phyloP scores from a whole-genome alignment of 2,329 filamentous ascomycete species.

The Hymenoscyphus infarciens region DNA sequence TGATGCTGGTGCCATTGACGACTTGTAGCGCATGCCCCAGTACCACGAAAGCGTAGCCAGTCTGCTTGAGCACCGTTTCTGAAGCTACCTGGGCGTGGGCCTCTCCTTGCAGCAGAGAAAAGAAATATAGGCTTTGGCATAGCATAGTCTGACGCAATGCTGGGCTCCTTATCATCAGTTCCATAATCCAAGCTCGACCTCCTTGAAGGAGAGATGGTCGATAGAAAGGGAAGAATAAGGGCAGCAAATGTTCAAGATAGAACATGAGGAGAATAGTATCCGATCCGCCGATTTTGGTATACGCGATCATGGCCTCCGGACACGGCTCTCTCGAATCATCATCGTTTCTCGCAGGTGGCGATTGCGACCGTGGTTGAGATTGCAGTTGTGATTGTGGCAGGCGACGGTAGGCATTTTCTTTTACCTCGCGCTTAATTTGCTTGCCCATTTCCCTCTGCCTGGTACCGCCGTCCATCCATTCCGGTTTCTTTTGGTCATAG shows the following conservation, averaged over 20 bases:
- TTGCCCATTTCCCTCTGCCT: constrained; percentile 48
- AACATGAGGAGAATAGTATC: constrained; percentile 46
- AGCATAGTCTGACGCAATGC: constrained; percentile 46
- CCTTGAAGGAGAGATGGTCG: constrained; percentile 44
- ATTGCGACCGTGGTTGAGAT: too few species aligned
- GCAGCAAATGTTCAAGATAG: constrained; percentile 60
- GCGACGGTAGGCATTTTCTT: constrained; percentile 48
- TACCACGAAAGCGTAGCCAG: too few species aligned
- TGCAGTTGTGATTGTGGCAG: constrained; percentile 26
- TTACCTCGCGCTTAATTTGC: constrained; percentile 54
- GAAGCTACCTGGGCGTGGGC: neutral
- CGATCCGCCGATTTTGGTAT: neutral
- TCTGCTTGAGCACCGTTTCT: too few species aligned
- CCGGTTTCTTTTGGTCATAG: constrained; percentile 42
- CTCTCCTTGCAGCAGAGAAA: constrained; percentile 33
- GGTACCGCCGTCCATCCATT: constrained; percentile 31
- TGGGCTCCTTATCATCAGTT: constrained; percentile 50
- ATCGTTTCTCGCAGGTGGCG: neutral
- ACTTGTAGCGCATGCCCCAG: too few species aligned
- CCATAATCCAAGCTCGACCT: constrained; percentile 59
- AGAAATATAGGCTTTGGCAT: constrained; percentile 55
- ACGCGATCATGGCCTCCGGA: constrained; percentile 15
- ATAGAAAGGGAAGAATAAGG: constrained; percentile 62
- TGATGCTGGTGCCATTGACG: too few species aligned
- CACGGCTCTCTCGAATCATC: constrained; percentile 11